These are phyloP conservation scores for Sarocladiaceae sp. DNA, from an alignment of 2,329 filamentous ascomycete genomes.

Conservation along the genomic window DNA sequence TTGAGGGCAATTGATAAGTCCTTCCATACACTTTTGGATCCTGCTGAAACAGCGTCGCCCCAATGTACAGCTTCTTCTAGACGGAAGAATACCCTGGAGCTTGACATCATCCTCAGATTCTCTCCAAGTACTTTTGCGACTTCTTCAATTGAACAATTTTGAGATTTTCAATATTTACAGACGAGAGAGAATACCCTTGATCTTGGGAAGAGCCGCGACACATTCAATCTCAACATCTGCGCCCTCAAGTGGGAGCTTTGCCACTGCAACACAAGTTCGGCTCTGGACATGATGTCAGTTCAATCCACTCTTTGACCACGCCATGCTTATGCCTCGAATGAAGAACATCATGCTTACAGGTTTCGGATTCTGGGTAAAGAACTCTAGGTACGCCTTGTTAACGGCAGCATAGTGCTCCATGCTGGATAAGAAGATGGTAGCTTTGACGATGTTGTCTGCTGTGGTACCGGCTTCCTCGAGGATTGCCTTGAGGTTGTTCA, in stretches of 20 bases:
- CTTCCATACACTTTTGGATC: too few relatives aligned
- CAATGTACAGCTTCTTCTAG: too few relatives aligned
- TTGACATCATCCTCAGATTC: too few relatives aligned
- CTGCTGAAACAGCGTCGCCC: too few relatives aligned
- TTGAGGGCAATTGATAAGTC: too few relatives aligned
- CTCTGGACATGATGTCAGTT: neutral
- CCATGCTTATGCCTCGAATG: neutral
- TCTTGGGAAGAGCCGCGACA: neutral
- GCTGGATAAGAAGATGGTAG: constrained; percentile 61
- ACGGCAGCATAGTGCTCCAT: constrained; percentile 62
- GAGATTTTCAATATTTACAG: neutral
- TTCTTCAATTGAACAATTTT: too few relatives aligned
- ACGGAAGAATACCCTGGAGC: too few relatives aligned
- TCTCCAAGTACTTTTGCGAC: too few relatives aligned
- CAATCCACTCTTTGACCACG: too few relatives aligned
- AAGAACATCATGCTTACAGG: constrained; percentile 28
- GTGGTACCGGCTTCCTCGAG: constrained; percentile 57
- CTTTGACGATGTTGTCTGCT: constrained; percentile 60
- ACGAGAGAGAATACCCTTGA: neutral
- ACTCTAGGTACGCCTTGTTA: constrained; percentile 51
- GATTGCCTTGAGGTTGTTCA: constrained; percentile 55
- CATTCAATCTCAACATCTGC: neutral
- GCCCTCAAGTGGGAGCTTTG: neutral
- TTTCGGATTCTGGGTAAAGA: constrained; percentile 40
- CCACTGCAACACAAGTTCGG: neutral